phyloP scores from a whole-genome alignment of 2,329 filamentous ascomycete genomes.

The Rachicladosporium sp. region DNA sequence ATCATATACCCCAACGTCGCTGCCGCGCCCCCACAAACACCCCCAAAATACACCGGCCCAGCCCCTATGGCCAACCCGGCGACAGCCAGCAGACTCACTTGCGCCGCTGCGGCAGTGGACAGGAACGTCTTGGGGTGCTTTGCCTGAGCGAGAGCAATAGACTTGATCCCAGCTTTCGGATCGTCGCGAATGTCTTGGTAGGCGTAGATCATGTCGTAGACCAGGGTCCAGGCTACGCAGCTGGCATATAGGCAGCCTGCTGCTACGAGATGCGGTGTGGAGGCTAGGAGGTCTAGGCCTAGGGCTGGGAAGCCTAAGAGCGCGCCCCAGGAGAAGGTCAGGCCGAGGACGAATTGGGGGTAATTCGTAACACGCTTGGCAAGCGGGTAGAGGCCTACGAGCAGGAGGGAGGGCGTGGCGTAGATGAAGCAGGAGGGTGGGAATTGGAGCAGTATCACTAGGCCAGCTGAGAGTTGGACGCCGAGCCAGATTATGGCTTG shows the following conservation, averaged over 20 bases:
- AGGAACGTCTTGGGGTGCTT: slow-evolving; percentile 65
- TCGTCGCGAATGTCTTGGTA: slow-evolving; percentile 87
- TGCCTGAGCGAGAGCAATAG: slow-evolving; percentile 70
- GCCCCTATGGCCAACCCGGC: slow-evolving; percentile 53
- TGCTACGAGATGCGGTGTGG: slow-evolving; percentile 49
- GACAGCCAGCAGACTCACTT: slow-evolving; percentile 56
- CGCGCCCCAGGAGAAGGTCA: slow-evolving; percentile 83
- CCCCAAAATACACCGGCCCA: slow-evolving; percentile 46
- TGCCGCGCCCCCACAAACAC: slow-evolving; percentile 45
- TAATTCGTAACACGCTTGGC: slow-evolving; percentile 82
- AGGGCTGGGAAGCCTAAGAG: slow-evolving; percentile 79
- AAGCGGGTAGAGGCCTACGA: slow-evolving; percentile 70
- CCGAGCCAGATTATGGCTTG: slow-evolving; percentile 65
- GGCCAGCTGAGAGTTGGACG: slow-evolving; percentile 57
- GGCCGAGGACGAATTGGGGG: slow-evolving; percentile 68
- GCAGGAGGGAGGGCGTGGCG: slow-evolving; percentile 58
- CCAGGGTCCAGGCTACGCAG: slow-evolving; percentile 73
- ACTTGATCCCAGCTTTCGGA: slow-evolving; percentile 75
- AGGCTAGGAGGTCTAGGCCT: slow-evolving; percentile 59
- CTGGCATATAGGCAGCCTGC: slow-evolving; percentile 61
- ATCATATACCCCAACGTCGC: slow-evolving; percentile 47
- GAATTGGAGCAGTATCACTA: slow-evolving; percentile 65
- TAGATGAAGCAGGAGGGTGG: slow-evolving; percentile 63
- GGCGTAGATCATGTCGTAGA: slow-evolving; percentile 90
- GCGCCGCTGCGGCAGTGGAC: slow-evolving; percentile 54